Base-by-base conservation (phyloP, 345 rosid genomes). In the Brassica incana region DNA sequence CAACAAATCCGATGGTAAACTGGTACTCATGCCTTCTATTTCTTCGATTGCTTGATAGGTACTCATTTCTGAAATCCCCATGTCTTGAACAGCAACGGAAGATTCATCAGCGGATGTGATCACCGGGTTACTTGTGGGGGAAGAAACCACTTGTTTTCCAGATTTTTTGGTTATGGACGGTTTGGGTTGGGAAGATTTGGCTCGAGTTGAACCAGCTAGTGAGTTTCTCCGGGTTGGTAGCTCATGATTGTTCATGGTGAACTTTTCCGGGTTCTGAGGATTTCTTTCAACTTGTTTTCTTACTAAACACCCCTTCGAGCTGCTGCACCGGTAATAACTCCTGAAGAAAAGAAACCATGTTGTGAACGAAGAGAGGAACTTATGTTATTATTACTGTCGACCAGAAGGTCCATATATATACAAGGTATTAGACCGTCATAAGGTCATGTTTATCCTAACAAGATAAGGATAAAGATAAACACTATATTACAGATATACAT, bases 261-360 rank as follows among this genome's bases (percentile, higher is more conserved):
- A 89, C 1, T 72, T 69, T 0, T 81, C 83, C 3, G 92, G 95
- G 83, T 90, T 86, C 4, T 81, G 65, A 36, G 85, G 79, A 82
- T 88, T 85, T 64, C 93, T 82, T 59, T 90, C 97, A 0, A 92
- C 92, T 76, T 89, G 97, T 80, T 90, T 92, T 77, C 95, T 89
- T 35, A 93, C 97, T 65, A 85, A 64, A 74, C 97, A 92, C 29
- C 95, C 97, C 71, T 90, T 92, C 2, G 80, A 88, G 73, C 95
- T 92, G 75, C 97, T 92, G 63, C 97, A 92, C 35, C 91, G 87
- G 62, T 92, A 92, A 76, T 90, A 92, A 76, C 95, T 88, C 88
- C 95, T 91, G 91, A 60, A 67, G 10, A 50, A 52, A 5, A 1
- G 10, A 0, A 16, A 16, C 18, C 18, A 16, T 16, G 18, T 16